Evolutionary conservation across 1,284 basidiomycete genomes (phyloP), one percentile per base, ranked within the genome.

Genomic region (Austropuccinia psidii): DNA sequence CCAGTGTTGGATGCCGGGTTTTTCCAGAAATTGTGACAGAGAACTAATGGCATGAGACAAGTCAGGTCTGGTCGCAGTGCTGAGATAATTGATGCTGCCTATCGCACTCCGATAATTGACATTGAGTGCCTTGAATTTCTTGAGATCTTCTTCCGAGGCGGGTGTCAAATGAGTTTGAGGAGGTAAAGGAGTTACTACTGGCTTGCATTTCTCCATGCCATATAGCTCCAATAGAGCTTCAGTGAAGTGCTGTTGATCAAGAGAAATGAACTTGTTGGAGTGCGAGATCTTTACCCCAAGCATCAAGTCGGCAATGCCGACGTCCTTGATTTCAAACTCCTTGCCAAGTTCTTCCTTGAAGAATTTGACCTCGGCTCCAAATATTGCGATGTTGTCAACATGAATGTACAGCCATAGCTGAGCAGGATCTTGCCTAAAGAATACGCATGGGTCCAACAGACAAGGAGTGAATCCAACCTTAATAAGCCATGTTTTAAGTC

Each of bases 401-500:
- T 49, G 47, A 35, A 55, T 8, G 41, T 49, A 67, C 1, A 55
- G 11, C 15, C 9, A 37, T 4, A 3, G 13, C 3, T 7, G 3
- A 3, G n/a, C n/a, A n/a, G n/a, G n/a, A n/a, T n/a, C n/a, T n/a
- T n/a, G n/a, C n/a, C 37, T 5, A 9, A 62, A n/a, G 39, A 43
- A 62, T 1, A 75, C 35, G 49, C 60, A 72, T 15, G 52, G 52
- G n/a, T 75, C 67, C 4, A 21, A 65, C 5, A 31, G 17, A 45
- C 24, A 43, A 17, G 33, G 39, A 7, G 7, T 29, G 43, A 69
- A 75, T n/a, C 66, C 66, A n/a, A 69, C 33, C 21, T 24, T n/a
- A 4, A 47, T 47, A 17, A 75, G 43, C 7, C 43, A 61, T 31
- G 39, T 33, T 35, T 55, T 31, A 4, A 75, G 21, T 55, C 39